Base-by-base conservation (phyloP, 441 rosid species). In the Gossypium lobatum region DNA sequence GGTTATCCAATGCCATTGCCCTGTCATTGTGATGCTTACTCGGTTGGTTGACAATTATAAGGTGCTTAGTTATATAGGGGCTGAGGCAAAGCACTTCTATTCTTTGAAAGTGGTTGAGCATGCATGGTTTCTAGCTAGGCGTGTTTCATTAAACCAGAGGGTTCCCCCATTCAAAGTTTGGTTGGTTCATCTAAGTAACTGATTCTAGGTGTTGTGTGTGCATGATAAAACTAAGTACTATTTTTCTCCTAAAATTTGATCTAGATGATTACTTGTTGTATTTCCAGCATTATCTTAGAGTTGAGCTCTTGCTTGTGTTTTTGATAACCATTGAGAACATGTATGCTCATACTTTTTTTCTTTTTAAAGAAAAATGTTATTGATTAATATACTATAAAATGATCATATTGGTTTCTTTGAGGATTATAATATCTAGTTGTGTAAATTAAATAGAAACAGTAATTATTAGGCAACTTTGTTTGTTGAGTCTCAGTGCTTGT, bases 21-120 rank as follows among this genome's bases (percentile, higher is more conserved):
- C 96, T 9, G 84, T 83, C 34, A 80, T 91, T 59, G 90, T 95
- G 53, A 95, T 95, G 98, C 91, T 95, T 48, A 95, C 98, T 75
- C 90, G 88, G 1, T 83, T 93, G 83, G 91, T 89, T 9, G 97
- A 95, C 79, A 83, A 84, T 75, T 81, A 82, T 80, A 83, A 34
- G 93, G 92, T 90, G 84, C 70, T 76, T 75, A n/a, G 2, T 68
- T 66, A 46, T 39, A 8, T 75, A 48, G 54, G 52, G 65, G 62
- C 73, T 25, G 26, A 69, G 73, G 71, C 71, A 73, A 60, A 58
- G 45, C 25, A 28, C 13, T 48, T 4, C 60, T 5, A 50, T 53
- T 6, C 25, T 21, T 18, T 42, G 39, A 20, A 31, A 68, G 46
- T 18, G 57, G 62, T 50, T 64, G 64, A 48, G 26, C 26, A 25